Conservation (phyloP, 208 protist species). For the Tritrichomonas musculus region DNA sequence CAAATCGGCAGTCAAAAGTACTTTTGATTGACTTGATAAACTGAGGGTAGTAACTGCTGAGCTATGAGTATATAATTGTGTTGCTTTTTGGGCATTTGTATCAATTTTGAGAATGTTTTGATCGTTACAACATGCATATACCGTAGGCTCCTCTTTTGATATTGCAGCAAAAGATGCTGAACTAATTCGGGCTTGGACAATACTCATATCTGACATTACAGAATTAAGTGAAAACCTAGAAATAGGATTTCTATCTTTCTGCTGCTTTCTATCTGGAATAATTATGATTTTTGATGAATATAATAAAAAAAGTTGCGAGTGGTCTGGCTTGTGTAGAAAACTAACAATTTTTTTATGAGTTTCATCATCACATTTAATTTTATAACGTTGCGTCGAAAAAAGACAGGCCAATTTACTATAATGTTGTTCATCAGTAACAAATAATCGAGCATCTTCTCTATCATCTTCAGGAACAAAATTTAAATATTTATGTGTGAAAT, state of each 20-base stretch:
- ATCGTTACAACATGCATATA: too few relatives aligned
- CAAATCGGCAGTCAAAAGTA: neutral
- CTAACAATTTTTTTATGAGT: neutral
- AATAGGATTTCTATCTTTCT: too few relatives aligned
- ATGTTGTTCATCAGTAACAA: neutral
- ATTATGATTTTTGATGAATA: neutral
- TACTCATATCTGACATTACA: too few relatives aligned
- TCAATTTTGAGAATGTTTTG: too few relatives aligned
- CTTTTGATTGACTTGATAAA: neutral
- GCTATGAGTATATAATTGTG: neutral
- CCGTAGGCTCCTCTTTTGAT: too few relatives aligned
- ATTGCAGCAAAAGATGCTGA: too few relatives aligned
- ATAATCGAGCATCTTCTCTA: neutral
- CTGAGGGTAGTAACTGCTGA: neutral
- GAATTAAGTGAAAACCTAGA: too few relatives aligned
- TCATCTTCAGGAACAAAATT: neutral
- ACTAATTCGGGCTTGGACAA: too few relatives aligned
- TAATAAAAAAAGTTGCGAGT: neutral
- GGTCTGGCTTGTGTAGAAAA: neutral
- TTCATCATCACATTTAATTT: neutral
- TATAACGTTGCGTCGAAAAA: neutral
- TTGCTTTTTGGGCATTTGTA: too few relatives aligned
- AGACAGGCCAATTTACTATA: neutral
- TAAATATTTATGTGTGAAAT: neutral
- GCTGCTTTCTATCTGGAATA: neutral